These are phyloP conservation scores for Phaeotremella skinneri DNA, from an alignment of 768 basidiomycete genomes.

Conservation along the genomic window DNA sequence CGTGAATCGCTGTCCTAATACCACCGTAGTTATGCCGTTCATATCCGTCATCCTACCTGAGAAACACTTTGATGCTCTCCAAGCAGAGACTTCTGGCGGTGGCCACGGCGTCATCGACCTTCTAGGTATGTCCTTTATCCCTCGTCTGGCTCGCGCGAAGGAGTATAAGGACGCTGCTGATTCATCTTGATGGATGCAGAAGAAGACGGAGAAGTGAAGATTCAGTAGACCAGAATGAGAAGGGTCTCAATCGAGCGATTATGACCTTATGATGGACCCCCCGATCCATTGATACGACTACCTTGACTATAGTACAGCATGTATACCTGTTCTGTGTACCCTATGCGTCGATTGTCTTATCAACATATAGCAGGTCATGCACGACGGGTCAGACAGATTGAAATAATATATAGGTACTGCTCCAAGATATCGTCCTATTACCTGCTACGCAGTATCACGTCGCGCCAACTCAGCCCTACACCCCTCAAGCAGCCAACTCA, in stretches of 20 bases:
- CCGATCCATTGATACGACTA: too few species aligned
- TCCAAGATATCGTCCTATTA: not conserved
- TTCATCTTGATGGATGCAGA: not conserved
- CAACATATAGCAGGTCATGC: too few species aligned
- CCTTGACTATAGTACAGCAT: not conserved
- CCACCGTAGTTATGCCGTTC: constrained; percentile 38
- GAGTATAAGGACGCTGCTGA: not conserved
- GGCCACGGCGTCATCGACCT: constrained; percentile 70
- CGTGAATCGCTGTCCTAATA: constrained; percentile 1
- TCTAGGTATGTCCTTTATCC: constrained; percentile 66
- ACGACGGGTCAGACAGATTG: not conserved
- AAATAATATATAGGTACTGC: not conserved
- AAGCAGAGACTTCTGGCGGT: constrained; percentile 55
- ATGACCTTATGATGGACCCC: not conserved
- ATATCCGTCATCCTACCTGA: constrained; percentile 29
- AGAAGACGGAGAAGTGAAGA: not conserved
- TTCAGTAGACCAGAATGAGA: not conserved
- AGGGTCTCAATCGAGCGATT: not conserved
- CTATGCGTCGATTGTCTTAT: too few species aligned
- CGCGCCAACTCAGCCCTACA: constrained; percentile 71
- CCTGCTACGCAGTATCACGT: not conserved
- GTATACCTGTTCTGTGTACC: not conserved
- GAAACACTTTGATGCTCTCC: constrained; percentile 29
- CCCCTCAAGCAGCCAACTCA: constrained; percentile 61
- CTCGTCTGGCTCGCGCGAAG: constrained; percentile 53